Evolutionary conservation across 1,284 basidiomycete genomes (phyloP), one percentile per base, ranked within the genome.

Genomic region (Trametes pubescens): DNA sequence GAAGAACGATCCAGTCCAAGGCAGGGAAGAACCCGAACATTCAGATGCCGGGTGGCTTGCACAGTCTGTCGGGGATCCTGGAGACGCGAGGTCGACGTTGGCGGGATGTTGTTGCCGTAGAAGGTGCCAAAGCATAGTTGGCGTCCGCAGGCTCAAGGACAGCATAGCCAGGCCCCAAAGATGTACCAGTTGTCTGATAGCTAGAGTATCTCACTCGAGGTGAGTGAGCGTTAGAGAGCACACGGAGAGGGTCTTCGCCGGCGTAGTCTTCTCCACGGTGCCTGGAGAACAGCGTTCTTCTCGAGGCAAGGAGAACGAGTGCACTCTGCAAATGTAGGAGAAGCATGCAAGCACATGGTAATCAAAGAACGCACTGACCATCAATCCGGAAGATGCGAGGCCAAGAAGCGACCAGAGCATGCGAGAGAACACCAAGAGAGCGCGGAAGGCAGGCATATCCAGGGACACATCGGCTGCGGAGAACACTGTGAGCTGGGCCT

Each of bases 381-480:
- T 68, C 34, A 71, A 44, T 18, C 67, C 65, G 5, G 73, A 73
- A 52, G 70, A 64, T n/a, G 68, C 51, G 11, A 69, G 40, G 16
- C 57, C 64, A 6, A 70, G 21, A 10, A 71, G 47, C 22, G 62
- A 66, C 51, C 70, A 69, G 8, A 66, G 44, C 29, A 71, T 37
- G 29, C 64, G 66, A 21, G 60, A 37, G 35, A 62, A 43, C 1
- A 61, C 29, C 16, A 55, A 43, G 11, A 62, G 13, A 37, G 65
- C 46, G 11, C 64, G 66, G 38, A 73, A 37, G 16, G 66, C 57
- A 8, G 72, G 71, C 16, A 69, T 49, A 43, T 67, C 58, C 49
- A 70, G 47, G 61, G 60, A 59, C 34, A 62, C 65, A 54, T 73
- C 61, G 24, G 68, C 75, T 74, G 18, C 18, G 57, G 40, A 56